Conservation (phyloP, 1,284 basidiomycete genomes). For the Cutaneotrichosporon curvatum region DNA sequence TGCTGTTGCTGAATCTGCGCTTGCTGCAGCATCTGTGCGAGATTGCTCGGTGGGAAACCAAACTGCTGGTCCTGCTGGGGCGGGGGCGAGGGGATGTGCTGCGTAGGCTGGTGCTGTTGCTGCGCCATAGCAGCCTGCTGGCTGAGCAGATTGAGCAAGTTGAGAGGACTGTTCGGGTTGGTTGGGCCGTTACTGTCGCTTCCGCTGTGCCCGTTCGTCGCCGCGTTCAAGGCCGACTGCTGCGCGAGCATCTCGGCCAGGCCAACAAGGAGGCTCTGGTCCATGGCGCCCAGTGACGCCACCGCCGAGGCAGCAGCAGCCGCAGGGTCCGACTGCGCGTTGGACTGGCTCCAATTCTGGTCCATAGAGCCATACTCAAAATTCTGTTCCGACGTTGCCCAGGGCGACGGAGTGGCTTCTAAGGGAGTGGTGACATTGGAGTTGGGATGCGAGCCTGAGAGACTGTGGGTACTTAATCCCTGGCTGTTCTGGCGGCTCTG, state of each 20-base stretch:
- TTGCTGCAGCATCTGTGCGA: slow-evolving; percentile 1
- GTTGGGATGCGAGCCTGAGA: not conserved
- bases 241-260: slow-evolving; percentile 11
- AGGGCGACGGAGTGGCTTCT: slow-evolving; percentile 24
- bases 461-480: not conserved
- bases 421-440: slow-evolving; percentile 24
- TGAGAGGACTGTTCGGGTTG: slow-evolving; percentile 4
- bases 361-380: slow-evolving; percentile 4
- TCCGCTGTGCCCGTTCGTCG: too few species aligned
- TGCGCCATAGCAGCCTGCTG: slow-evolving; percentile 4
- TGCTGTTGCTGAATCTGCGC: slow-evolving; percentile 7
- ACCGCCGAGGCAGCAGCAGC: too few species aligned
- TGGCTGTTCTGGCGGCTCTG: slow-evolving; percentile 1
- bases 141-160: slow-evolving; percentile 11
- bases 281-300: not conserved
- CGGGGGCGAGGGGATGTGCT: not conserved
- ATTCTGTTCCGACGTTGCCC: slow-evolving; percentile 9
- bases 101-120: slow-evolving; percentile 6
- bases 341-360: slow-evolving; percentile 3
- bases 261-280: slow-evolving; percentile 10
- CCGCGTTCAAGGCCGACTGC: not conserved
- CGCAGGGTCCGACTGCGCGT: not conserved
- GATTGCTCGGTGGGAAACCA: slow-evolving; percentile 5
- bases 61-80: slow-evolving; percentile 4
- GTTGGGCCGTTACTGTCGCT: slow-evolving; percentile 8